These are phyloP conservation scores for Aspergillus udagawae DNA, from an alignment of 2,329 filamentous ascomycete species.

Conservation along the genomic window DNA sequence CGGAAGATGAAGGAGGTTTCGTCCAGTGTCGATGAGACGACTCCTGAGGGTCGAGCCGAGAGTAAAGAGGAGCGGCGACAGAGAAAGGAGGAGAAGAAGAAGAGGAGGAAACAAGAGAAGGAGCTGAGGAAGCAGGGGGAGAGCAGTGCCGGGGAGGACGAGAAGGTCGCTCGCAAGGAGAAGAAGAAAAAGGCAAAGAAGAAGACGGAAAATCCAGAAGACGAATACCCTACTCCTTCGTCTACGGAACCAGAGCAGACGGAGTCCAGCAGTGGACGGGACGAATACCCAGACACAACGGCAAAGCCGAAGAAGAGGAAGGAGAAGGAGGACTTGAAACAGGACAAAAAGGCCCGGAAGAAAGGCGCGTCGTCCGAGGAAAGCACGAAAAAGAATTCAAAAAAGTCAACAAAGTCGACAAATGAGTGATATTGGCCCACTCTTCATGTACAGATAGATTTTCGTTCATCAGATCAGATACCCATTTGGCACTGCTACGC, in stretches of 20 bases:
- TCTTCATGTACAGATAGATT: background rate
- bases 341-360: constrained; percentile 17
- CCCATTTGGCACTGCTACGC: constrained; percentile 26
- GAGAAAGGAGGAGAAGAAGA: constrained; percentile 14
- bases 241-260: constrained; percentile 22
- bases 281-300: constrained; percentile 28
- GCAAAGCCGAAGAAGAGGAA: constrained; percentile 25
- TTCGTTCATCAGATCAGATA: constrained; percentile 21
- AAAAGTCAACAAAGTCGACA: constrained; percentile 19
- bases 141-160: constrained; percentile 18
- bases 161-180: constrained; percentile 24
- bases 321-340: constrained; percentile 24
- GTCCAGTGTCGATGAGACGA: constrained; percentile 6
- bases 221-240: constrained; percentile 31
- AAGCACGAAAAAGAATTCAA: constrained; percentile 40
- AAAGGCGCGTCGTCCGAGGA: constrained; percentile 17
- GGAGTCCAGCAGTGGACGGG: constrained; percentile 15
- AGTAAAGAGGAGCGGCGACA: constrained; percentile 5
- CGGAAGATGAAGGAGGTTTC: constrained; percentile 20
- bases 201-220: constrained; percentile 16
- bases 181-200: constrained; percentile 17
- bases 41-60: constrained; percentile 10
- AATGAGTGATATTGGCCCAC: background rate
- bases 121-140: constrained; percentile 22
- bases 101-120: constrained; percentile 17